Evolutionary conservation across 2,329 filamentous ascomycete species (phyloP).

Genomic region (Colletotrichum cordylinicola): DNA sequence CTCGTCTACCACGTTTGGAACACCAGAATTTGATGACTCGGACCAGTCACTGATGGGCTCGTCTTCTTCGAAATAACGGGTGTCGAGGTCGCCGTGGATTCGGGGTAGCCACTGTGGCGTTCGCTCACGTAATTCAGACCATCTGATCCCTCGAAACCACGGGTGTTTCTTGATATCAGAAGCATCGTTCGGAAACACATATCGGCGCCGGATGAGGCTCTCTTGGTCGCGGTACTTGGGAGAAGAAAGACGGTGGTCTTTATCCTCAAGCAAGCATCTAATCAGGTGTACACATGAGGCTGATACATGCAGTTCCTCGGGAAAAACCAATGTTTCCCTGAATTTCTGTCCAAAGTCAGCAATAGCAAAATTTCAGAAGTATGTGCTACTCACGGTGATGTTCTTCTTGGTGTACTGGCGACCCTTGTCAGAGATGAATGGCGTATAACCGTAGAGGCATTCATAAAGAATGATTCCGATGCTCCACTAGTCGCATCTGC

Average conservation of each 20-base stretch:
- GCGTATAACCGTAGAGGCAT: constrained; percentile 90
- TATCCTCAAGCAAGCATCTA: constrained; percentile 72
- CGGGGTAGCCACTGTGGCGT: constrained; percentile 82
- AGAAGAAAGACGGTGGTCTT: constrained; percentile 78
- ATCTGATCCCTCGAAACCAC: constrained; percentile 83
- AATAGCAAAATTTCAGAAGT: background rate
- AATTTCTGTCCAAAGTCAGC: constrained; percentile 61
- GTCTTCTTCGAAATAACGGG: constrained; percentile 90
- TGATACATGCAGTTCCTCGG: constrained; percentile 67
- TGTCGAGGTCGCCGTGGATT: constrained; percentile 72
- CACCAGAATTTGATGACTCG: constrained; percentile 39
- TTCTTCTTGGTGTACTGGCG: constrained; percentile 85
- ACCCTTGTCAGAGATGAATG: constrained; percentile 81
- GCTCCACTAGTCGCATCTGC: constrained; percentile 96
- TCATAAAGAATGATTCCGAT: constrained; percentile 94
- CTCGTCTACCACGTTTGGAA: background rate
- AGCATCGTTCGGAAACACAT: constrained; percentile 84
- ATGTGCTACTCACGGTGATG: constrained; percentile 70
- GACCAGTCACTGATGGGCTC: constrained; percentile 72
- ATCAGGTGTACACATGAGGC: constrained; percentile 80
- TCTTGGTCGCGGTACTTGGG: constrained; percentile 17
- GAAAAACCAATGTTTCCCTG: constrained; percentile 73
- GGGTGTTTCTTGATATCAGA: constrained; percentile 88
- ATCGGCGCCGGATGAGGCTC: constrained; percentile 42
- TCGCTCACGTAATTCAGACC: constrained; percentile 75